A percentile compares a stretch with the other conserved stretches of the same genome.
Evolutionary conservation across 2,329 filamentous ascomycete species (phyloP).

Genomic region (Fusarium transvaalense): DNA sequence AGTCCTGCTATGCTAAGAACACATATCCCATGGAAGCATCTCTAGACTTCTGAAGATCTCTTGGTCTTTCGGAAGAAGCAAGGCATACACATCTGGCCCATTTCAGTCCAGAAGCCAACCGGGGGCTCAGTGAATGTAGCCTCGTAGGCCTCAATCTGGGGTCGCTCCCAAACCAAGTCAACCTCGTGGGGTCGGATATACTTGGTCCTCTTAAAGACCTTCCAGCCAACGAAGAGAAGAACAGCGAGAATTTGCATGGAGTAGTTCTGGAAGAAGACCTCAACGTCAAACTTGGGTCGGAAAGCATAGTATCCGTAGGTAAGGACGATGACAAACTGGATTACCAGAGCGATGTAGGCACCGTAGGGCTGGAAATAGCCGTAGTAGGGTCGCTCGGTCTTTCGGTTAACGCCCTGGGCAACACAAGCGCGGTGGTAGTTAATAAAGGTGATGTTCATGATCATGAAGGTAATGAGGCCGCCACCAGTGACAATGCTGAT

Average conservation of each 20-base stretch:
- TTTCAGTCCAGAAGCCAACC: constrained; percentile 66
- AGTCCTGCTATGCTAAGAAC: background rate
- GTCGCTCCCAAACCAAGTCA: constrained; percentile 70
- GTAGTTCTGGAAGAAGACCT: constrained; percentile 65
- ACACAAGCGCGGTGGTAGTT: constrained; percentile 64
- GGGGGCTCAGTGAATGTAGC: constrained; percentile 62
- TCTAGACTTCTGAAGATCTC: constrained; percentile 18
- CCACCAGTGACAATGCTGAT: constrained; percentile 67
- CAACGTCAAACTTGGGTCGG: constrained; percentile 58
- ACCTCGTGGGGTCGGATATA: constrained; percentile 65
- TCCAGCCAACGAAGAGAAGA: constrained; percentile 70
- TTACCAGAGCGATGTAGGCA: constrained; percentile 59
- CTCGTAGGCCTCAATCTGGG: constrained; percentile 69
- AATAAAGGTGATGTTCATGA: constrained; percentile 61
- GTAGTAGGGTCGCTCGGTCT: constrained; percentile 68
- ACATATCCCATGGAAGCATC: background rate
- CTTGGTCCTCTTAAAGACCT: constrained; percentile 70
- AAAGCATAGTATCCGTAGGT: constrained; percentile 68
- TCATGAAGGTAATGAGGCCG: constrained; percentile 70
- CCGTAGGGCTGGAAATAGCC: constrained; percentile 53
- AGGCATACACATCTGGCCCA: constrained; percentile 59
- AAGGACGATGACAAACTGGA: constrained; percentile 58
- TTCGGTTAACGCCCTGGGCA: constrained; percentile 64
- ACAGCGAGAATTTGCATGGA: constrained; percentile 67
- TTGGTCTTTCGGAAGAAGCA: constrained; percentile 50